These are phyloP conservation scores for Phytopythium aichiense DNA, from an alignment of 352 stramenopile species.

Conservation along the genomic window DNA sequence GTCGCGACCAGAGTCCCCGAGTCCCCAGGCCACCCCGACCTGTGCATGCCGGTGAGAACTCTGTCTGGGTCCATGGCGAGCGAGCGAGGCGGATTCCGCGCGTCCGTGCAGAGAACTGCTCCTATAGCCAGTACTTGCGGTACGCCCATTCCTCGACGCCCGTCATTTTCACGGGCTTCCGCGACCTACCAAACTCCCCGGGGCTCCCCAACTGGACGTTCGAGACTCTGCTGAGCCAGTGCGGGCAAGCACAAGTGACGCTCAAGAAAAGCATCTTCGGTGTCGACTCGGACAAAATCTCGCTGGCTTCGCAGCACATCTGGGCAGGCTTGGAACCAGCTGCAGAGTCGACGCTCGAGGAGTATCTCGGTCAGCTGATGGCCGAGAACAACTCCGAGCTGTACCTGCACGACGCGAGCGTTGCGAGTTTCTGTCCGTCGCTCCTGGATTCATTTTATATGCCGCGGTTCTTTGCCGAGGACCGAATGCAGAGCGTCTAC, in stretches of 20 bases:
- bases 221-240: slow-evolving; percentile 5
- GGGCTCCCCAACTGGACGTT: slow-evolving; percentile 26
- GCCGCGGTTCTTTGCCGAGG: slow-evolving; percentile 23
- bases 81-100: neutral
- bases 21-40: neutral
- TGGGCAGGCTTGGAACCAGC: slow-evolving; percentile 16
- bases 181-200: slow-evolving; percentile 7
- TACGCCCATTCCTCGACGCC: slow-evolving; percentile 16
- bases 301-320: slow-evolving; percentile 7
- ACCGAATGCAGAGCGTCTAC: slow-evolving; percentile 15
- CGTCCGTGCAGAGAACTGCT: slow-evolving; percentile 5
- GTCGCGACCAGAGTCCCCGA: neutral
- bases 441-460: slow-evolving; percentile 22
- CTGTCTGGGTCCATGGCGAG: neutral
- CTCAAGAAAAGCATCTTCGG: slow-evolving; percentile 13
- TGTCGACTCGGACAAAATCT: neutral
- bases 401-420: slow-evolving; percentile 34
- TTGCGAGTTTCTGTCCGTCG: slow-evolving; percentile 22
- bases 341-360: slow-evolving; percentile 6
- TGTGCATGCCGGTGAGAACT: neutral
- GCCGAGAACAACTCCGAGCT: slow-evolving; percentile 9
- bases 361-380: slow-evolving; percentile 13
- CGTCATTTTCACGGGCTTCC: slow-evolving; percentile 29
- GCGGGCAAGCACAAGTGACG: slow-evolving; percentile 13
- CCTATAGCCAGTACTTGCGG: slow-evolving; percentile 19